Conservation (phyloP, 2,329 filamentous ascomycete species). For the Akanthomyces uredinophilus region DNA sequence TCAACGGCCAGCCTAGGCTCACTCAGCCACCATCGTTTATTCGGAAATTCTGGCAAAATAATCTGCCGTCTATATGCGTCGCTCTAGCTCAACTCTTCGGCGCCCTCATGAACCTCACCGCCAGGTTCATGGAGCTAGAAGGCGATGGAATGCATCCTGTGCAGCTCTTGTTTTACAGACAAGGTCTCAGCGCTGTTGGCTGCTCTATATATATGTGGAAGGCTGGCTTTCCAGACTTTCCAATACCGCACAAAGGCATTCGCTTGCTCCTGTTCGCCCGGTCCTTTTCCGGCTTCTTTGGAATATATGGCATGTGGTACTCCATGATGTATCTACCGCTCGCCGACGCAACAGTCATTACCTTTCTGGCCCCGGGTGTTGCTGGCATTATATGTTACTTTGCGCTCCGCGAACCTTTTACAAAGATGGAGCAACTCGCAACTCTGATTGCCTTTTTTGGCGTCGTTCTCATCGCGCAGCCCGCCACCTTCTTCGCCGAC, state of each 20-base stretch:
- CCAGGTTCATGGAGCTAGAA: conserved; percentile 67
- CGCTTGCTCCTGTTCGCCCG: conserved; percentile 62
- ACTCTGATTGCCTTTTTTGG: conserved; percentile 70
- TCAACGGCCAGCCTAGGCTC: background rate
- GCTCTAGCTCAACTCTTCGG: conserved; percentile 75
- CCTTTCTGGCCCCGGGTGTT: conserved; percentile 75
- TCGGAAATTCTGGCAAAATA: conserved; percentile 51
- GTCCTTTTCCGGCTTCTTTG: conserved; percentile 68
- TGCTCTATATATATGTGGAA: conserved; percentile 71
- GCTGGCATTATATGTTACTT: conserved; percentile 77
- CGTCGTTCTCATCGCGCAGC: conserved; percentile 77
- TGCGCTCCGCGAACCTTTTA: conserved; percentile 71
- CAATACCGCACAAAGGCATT: conserved; percentile 63
- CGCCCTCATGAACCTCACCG: conserved; percentile 78
- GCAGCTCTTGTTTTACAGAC: conserved; percentile 76
- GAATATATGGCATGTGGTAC: conserved; percentile 71
- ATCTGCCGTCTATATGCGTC: conserved; percentile 70
- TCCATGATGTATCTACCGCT: conserved; percentile 71
- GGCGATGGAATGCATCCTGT: conserved; percentile 73
- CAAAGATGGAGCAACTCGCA: conserved; percentile 69
- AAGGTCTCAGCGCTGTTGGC: conserved; percentile 65
- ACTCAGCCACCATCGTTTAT: conserved; percentile 20
- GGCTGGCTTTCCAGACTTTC: conserved; percentile 60
- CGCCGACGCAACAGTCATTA: conserved; percentile 84
- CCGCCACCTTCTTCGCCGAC: conserved; percentile 48